Evolutionary conservation across 192 early-diverging fungal genomes (phyloP).

Genomic region (Coemansia sp.): DNA sequence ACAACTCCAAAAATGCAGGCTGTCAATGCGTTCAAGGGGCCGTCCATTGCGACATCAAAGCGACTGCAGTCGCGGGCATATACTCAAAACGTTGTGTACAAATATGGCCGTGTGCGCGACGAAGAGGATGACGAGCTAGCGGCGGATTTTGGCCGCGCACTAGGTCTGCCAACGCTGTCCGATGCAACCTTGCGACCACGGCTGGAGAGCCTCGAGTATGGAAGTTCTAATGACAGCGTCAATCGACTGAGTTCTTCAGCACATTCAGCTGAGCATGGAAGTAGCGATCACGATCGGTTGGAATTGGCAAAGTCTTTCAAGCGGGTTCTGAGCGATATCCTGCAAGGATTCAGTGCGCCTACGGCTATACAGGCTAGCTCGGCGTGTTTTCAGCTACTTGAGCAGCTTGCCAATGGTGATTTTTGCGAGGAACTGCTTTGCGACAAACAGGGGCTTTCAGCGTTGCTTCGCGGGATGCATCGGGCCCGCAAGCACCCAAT

Average conservation of each 20-base stretch:
- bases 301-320: conserved; percentile 22
- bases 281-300: background rate
- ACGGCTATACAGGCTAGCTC: background rate
- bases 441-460: conserved; percentile 27
- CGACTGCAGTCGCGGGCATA: conserved; percentile 40
- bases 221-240: background rate
- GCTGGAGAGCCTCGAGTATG: conserved; percentile 9
- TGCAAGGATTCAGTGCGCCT: conserved; percentile 17
- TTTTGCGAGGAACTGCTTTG: conserved; percentile 39
- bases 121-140: conserved; percentile 20
- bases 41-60: conserved; percentile 41
- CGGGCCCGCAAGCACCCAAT: conserved; percentile 24
- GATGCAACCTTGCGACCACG: conserved; percentile 7
- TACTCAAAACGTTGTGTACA: conserved; percentile 45
- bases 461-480: conserved; percentile 31
- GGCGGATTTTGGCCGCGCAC: conserved; percentile 13
- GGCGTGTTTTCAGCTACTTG: conserved; percentile 26
- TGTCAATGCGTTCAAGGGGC: conserved; percentile 13
- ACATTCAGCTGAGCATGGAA: background rate
- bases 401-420: conserved; percentile 14
- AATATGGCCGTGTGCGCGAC: conserved; percentile 43
- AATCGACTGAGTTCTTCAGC: background rate
- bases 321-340: conserved; percentile 19
- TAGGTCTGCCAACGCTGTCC: conserved; percentile 11
- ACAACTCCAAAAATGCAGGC: conserved; percentile 3